These are phyloP conservation scores for Fusarium sp. DNA, from an alignment of 2,329 filamentous ascomycete genomes.

Conservation along the genomic window DNA sequence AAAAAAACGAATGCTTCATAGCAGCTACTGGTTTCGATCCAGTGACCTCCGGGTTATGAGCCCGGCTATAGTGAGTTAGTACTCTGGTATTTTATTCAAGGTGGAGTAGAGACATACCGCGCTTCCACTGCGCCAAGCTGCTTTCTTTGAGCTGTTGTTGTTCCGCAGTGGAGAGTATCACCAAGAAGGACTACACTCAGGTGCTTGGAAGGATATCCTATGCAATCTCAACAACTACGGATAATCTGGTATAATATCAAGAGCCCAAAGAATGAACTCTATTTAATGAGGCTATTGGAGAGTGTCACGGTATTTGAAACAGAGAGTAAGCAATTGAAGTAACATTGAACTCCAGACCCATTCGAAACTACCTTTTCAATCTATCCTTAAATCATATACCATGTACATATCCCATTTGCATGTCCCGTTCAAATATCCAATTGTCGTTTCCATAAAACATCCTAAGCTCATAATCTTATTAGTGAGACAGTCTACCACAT, in stretches of 20 bases:
- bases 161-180: neutral
- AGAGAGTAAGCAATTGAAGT: neutral
- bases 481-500: constrained; percentile 56
- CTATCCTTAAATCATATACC: neutral
- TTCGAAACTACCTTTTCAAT: neutral
- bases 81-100: neutral
- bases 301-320: too few species aligned
- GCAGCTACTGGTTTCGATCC: neutral
- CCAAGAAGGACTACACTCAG: neutral
- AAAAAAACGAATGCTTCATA: neutral
- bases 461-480: neutral
- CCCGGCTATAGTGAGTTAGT: neutral
- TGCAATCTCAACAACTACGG: neutral
- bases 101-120: neutral
- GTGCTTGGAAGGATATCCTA: neutral
- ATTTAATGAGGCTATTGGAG: neutral
- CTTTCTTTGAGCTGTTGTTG: neutral
- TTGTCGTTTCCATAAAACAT: constrained; percentile 26
- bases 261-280: neutral
- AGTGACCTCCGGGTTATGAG: neutral
- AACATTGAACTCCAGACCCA: neutral
- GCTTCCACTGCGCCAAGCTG: neutral
- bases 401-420: neutral
- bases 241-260: neutral
- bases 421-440: neutral